Base-by-base conservation (phyloP, 2,329 filamentous ascomycete genomes). In the Exophiala phaeomuriformis region DNA sequence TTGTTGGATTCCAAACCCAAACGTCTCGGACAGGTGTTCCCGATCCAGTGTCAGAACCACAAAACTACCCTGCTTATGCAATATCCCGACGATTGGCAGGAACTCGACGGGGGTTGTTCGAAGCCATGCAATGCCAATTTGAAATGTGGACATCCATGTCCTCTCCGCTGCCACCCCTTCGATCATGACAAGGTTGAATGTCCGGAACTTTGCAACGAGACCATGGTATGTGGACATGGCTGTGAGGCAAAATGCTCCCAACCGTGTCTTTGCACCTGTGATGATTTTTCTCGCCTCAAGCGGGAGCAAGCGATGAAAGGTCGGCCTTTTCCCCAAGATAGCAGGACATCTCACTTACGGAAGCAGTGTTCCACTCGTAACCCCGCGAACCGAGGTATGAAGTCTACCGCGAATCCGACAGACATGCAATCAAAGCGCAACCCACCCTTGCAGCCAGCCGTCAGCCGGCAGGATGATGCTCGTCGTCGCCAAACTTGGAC, bases 41-140 rank as follows among this genome's bases (percentile, higher is more conserved):
- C 85, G 1, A 65, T 90, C 9, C 74, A 74, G 4, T 93, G 88
- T 63, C 63, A 70, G 4, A 78, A 76, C 0, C 87, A 91, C 64
- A 64, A 69, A 0, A 71, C 65, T 1, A 74, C 72, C 30, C 77
- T 72, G 0, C 71, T 74, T 43, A 76, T 89, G 31, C 67, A 71
- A 47, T 51, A 57, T 39, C 32, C 47, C 5, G 43, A 47, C 46
- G 45, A 60, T 30, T 88, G 81, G 78, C 63, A 69, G 3, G 66
- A 66, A 1, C 71, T 76, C 9, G 69, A 72, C 49, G 82, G 78
- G 19, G 81, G 78, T 4, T 85, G 79, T 65, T 61, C 70, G 47
- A 54, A 61, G 44, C 65, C 53, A 30, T 87, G 80, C 61, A 68
- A 65, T 2, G 68, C 63, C 47, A 61, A 28, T 30, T 63, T 77